These are phyloP conservation scores for Aspergillus tamarii DNA, from an alignment of 2,329 filamentous ascomycete species.

Conservation along the genomic window DNA sequence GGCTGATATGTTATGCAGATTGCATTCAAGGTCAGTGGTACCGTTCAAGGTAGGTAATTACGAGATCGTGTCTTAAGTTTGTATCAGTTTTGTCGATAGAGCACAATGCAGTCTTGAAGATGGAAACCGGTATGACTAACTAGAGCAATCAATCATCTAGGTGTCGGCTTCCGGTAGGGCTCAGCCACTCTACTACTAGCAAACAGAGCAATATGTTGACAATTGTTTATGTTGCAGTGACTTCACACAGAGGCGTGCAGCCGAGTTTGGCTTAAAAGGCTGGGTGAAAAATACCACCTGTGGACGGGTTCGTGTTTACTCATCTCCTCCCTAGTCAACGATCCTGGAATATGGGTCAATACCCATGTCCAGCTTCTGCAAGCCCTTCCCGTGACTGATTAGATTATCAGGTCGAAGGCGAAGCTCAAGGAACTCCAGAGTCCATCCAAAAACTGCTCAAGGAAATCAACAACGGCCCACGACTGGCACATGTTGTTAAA, in stretches of 20 bases:
- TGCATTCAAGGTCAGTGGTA: slow-evolving; percentile 61
- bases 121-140: not conserved
- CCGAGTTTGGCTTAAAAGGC: slow-evolving; percentile 48
- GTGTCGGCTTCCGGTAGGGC: slow-evolving; percentile 39
- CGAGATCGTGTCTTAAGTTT: not conserved
- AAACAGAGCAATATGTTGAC: slow-evolving; percentile 12
- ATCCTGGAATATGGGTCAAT: too few species aligned
- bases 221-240: slow-evolving; percentile 30
- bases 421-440: slow-evolving; percentile 76
- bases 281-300: slow-evolving; percentile 53
- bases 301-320: slow-evolving; percentile 42
- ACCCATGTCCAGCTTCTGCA: not conserved
- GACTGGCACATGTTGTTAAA: slow-evolving; percentile 71
- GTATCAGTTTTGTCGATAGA: not conserved
- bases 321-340: not conserved
- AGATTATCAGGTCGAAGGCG: slow-evolving; percentile 73
- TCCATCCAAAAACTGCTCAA: slow-evolving; percentile 71
- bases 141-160: slow-evolving; percentile 20
- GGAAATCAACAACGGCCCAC: slow-evolving; percentile 74
- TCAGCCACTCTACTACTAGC: not conserved
- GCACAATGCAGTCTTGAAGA: not conserved
- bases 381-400: not conserved
- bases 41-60: slow-evolving; percentile 65
- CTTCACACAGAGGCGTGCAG: slow-evolving; percentile 50
- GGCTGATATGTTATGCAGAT: slow-evolving; percentile 30